phyloP scores from a whole-genome alignment of 139 green algal genomes.

The Chlorella sp. region DNA sequence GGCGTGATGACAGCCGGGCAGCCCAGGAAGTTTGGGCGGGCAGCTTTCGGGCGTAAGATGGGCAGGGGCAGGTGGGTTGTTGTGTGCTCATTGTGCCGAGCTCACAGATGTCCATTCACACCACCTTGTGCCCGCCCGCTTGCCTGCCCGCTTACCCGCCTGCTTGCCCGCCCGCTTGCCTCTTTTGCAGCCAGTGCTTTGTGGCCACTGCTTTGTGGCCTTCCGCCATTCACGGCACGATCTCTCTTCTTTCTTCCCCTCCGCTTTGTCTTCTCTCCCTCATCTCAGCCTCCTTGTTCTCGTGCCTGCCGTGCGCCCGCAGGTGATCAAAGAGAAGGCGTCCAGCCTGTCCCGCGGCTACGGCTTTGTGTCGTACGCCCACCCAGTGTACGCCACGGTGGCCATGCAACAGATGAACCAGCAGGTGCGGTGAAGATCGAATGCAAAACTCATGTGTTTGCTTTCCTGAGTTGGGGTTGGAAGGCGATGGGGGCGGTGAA shows the following conservation, averaged over 20 bases:
- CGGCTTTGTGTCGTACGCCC: conserved; percentile 72
- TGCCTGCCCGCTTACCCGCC: no score
- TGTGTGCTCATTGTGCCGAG: no score
- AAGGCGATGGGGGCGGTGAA: background rate
- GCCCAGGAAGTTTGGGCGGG: no score
- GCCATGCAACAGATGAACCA: conserved; percentile 72
- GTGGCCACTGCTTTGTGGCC: background rate
- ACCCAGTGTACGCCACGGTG: conserved; percentile 49
- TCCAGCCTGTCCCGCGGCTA: conserved; percentile 65
- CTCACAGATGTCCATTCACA: no score
- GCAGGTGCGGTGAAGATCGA: background rate
- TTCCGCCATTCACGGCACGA: no score
- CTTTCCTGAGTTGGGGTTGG: background rate
- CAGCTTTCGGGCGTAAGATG: no score
- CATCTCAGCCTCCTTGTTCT: background rate
- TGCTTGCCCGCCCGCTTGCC: no score
- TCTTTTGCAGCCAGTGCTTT: background rate
- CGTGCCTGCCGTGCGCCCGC: conserved; percentile 22
- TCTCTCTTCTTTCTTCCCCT: no score
- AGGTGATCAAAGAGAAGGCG: conserved; percentile 76
- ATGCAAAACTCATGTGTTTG: background rate
- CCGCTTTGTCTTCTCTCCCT: background rate
- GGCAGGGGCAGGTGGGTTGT: no score
- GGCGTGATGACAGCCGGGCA: no score
- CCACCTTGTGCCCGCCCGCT: no score